A percentile compares a stretch with the other conserved stretches of the same genome.
phyloP scores from a whole-genome alignment of 1,284 basidiomycete species.

The Tilletia caries region DNA sequence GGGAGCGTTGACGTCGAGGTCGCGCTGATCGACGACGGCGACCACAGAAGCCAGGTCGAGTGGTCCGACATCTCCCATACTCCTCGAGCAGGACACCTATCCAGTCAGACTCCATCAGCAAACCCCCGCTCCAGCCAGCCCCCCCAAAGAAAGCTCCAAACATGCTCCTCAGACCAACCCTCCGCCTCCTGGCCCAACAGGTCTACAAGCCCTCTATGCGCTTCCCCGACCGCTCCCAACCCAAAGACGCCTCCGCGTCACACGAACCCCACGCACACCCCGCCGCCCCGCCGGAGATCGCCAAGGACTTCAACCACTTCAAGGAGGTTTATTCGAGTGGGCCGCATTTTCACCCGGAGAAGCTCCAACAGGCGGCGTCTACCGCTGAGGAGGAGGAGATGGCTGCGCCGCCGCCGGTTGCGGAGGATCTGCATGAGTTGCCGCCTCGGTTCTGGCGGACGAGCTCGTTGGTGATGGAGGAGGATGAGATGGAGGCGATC shows the following conservation, averaged over 20 bases:
- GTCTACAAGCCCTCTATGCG: constrained; percentile 37
- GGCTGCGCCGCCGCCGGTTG: not conserved
- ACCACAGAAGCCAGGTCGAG: no score
- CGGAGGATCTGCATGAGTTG: constrained; percentile 29
- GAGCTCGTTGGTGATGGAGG: constrained; percentile 29
- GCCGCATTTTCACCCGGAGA: constrained; percentile 49
- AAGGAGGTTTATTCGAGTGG: constrained; percentile 41
- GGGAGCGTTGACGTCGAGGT: no score
- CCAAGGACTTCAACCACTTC: constrained; percentile 40
- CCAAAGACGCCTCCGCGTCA: not conserved
- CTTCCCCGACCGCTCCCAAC: constrained; percentile 37
- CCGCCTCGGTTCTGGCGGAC: constrained; percentile 50
- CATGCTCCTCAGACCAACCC: constrained; percentile 11
- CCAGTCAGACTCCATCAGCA: no score
- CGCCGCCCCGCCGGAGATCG: constrained; percentile 41
- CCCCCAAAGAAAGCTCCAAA: not conserved
- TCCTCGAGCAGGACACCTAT: no score
- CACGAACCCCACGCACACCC: constrained; percentile 45
- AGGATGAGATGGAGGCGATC: constrained; percentile 48
- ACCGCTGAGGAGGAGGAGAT: not conserved
- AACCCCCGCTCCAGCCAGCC: not conserved
- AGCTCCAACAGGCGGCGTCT: constrained; percentile 22
- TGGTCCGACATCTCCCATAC: no score
- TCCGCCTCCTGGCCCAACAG: constrained; percentile 19
- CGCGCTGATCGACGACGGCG: no score